Evolutionary conservation across 1,284 basidiomycete genomes (phyloP).

Genomic region (Apiotrichum veenhuisii): DNA sequence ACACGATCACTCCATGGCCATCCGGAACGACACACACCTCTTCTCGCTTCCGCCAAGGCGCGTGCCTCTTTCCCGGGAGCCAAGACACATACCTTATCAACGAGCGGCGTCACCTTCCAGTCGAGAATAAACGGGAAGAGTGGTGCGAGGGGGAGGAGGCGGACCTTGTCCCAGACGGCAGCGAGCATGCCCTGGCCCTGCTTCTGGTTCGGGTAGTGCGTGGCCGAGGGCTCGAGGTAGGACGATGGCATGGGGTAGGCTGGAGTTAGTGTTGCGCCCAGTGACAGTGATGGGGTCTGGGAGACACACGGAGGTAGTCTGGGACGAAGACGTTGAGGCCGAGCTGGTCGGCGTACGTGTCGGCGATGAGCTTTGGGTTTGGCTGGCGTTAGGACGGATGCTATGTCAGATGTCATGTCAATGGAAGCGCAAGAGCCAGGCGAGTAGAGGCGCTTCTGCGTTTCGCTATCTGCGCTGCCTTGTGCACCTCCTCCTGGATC

Average conservation of each 20-base stretch:
- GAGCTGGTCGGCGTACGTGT: conserved; percentile 56
- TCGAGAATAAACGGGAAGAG: conserved; percentile 13
- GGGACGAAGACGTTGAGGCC: conserved; percentile 61
- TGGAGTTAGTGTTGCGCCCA: background rate
- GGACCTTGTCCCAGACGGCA: conserved; percentile 6
- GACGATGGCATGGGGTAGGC: background rate
- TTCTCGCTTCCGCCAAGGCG: no score
- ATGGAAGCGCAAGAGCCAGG: background rate
- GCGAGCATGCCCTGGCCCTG: conserved; percentile 13
- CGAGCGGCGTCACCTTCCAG: background rate
- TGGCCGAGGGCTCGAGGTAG: conserved; percentile 19
- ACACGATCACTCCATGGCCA: no score
- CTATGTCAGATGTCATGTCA: background rate
- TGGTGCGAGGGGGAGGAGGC: conserved; percentile 13
- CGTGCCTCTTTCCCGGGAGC: no score
- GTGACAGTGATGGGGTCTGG: background rate
- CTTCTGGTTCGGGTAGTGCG: conserved; percentile 25
- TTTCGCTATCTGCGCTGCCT: no score
- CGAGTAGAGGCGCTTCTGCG: no score
- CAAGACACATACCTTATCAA: conserved; percentile 9
- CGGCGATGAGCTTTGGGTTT: conserved; percentile 64
- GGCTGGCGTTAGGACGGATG: conserved; percentile 16
- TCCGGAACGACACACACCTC: no score
- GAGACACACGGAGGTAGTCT: conserved; percentile 36
- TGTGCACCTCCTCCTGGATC: no score